Percentiles rank a stretch among this genome's conserved stretches.
These are phyloP conservation scores for Leptographium procerum DNA, from an alignment of 2,329 filamentous ascomycete genomes.

Conservation along the genomic window DNA sequence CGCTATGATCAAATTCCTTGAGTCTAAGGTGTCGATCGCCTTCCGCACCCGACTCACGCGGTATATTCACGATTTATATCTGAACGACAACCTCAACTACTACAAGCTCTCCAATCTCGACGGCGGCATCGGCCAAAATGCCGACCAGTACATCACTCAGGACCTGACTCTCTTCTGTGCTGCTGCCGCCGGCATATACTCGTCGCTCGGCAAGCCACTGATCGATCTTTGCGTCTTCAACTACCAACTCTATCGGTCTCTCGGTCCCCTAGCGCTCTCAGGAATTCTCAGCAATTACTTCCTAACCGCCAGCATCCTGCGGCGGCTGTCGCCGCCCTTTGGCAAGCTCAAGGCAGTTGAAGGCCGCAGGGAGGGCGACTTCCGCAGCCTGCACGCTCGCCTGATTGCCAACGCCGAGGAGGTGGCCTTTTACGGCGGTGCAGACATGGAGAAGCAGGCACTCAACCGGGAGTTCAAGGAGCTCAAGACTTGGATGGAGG, in stretches of 20 bases:
- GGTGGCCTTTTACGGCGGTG: slow-evolving; percentile 92
- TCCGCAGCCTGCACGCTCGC: slow-evolving; percentile 79
- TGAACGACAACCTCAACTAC: slow-evolving; percentile 90
- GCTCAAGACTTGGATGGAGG: slow-evolving; percentile 93
- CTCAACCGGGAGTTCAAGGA: slow-evolving; percentile 87
- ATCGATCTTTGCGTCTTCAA: slow-evolving; percentile 98
- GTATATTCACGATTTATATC: slow-evolving; percentile 94
- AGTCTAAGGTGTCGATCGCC: slow-evolving; percentile 95
- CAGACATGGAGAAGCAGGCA: slow-evolving; percentile 88
- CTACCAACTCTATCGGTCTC: slow-evolving; percentile 85
- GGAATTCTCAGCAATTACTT: slow-evolving; percentile 90
- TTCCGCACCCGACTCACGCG: slow-evolving; percentile 90
- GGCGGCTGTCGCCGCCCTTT: slow-evolving; percentile 84
- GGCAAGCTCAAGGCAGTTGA: slow-evolving; percentile 95
- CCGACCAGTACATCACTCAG: slow-evolving; percentile 96
- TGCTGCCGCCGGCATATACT: slow-evolving; percentile 84
- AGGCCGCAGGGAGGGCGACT: slow-evolving; percentile 89
- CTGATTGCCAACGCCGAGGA: slow-evolving; percentile 96
- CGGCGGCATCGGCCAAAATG: slow-evolving; percentile 80
- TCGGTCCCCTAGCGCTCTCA: slow-evolving; percentile 77
- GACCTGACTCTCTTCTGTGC: slow-evolving; percentile 93
- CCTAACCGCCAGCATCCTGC: slow-evolving; percentile 79
- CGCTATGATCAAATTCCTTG: slow-evolving; percentile 96
- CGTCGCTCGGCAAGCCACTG: slow-evolving; percentile 91
- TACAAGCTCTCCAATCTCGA: slow-evolving; percentile 92